Conservation (phyloP, 768 basidiomycete species). For the Kwoniella botswanensis region DNA sequence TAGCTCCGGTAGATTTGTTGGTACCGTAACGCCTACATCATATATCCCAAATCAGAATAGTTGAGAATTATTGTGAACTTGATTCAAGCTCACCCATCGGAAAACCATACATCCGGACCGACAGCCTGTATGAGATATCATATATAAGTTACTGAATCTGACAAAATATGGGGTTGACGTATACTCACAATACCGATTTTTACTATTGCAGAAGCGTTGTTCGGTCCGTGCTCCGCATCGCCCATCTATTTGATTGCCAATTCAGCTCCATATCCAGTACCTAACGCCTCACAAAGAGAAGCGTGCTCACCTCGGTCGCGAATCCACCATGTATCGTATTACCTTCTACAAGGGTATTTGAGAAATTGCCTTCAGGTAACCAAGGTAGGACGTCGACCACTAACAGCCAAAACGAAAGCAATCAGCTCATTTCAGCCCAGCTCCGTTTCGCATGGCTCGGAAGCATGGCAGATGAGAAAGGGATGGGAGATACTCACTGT, state of each 20-base stretch:
- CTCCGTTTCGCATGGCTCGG: too few relatives aligned
- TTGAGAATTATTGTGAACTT: too few relatives aligned
- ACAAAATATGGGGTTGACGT: not conserved
- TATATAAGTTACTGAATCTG: not conserved
- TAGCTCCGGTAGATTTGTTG: slow-evolving; percentile 41
- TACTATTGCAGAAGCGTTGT: slow-evolving; percentile 47
- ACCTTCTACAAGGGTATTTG: slow-evolving; percentile 36
- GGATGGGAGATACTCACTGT: slow-evolving; percentile 25
- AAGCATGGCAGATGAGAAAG: not conserved
- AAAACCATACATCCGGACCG: slow-evolving; percentile 49
- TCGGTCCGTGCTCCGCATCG: slow-evolving; percentile 34
- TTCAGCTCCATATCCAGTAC: not conserved
- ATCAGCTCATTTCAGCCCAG: too few relatives aligned
- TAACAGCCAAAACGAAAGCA: slow-evolving; percentile 5
- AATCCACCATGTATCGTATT: slow-evolving; percentile 51
- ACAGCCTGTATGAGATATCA: slow-evolving; percentile 23
- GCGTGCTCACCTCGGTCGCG: slow-evolving; percentile 38
- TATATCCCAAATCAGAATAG: not conserved
- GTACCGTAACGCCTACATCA: slow-evolving; percentile 40
- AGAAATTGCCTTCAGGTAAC: slow-evolving; percentile 48
- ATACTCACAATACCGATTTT: slow-evolving; percentile 49
- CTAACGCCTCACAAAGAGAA: not conserved
- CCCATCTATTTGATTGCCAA: slow-evolving; percentile 26
- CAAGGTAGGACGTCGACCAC: slow-evolving; percentile 53
- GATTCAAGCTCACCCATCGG: slow-evolving; percentile 9